Conservation (phyloP, 306 rosid species). For the Rosa multiflora region DNA sequence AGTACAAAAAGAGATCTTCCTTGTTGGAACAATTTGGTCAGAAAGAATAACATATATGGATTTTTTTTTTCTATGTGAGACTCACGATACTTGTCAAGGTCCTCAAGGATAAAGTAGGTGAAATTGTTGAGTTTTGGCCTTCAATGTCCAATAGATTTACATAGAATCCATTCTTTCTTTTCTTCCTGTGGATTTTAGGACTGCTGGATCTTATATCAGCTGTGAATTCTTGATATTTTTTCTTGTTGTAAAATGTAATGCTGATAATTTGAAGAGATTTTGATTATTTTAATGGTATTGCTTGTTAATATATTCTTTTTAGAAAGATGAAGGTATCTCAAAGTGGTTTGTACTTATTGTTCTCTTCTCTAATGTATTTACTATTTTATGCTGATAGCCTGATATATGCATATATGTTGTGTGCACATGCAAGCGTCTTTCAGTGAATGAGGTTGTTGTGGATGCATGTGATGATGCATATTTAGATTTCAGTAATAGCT, state of each 20-base stretch:
- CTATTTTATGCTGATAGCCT: background rate
- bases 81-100: background rate
- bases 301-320: background rate
- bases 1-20: background rate
- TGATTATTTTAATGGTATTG: background rate
- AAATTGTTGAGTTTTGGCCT: background rate
- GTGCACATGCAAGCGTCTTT: background rate
- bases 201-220: background rate
- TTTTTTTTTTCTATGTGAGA: background rate
- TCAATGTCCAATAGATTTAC: background rate
- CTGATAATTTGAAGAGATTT: background rate
- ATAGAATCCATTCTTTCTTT: background rate
- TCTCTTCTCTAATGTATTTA: background rate
- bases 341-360: background rate
- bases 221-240: background rate
- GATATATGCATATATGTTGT: background rate
- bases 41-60: no score
- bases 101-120: background rate
- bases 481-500: background rate
- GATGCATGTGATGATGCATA: background rate
- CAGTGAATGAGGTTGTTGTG: background rate
- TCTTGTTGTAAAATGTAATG: background rate
- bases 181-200: background rate
- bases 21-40: background rate
- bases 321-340: background rate